These are phyloP conservation scores for Talaromyces sp. DNA, from an alignment of 2,329 filamentous ascomycete species.

Conservation along the genomic window DNA sequence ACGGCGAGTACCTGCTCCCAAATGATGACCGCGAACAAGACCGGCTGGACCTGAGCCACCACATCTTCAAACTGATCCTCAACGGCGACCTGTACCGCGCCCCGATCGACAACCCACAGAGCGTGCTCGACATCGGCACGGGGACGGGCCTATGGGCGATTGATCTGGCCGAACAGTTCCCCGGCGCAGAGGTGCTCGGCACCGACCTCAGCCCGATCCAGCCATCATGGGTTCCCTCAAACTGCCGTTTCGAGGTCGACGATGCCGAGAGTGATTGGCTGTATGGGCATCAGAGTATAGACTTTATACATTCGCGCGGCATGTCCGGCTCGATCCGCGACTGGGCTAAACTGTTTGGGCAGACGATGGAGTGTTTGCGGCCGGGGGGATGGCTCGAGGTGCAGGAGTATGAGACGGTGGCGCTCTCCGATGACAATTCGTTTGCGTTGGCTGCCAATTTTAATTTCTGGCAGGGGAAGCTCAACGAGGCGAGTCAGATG, in stretches of 20 bases:
- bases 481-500: constrained; percentile 25
- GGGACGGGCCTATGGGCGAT: constrained; percentile 39
- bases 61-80: constrained; percentile 19
- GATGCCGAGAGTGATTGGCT: constrained; percentile 28
- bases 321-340: constrained; percentile 33
- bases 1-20: constrained; percentile 26
- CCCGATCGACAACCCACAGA: constrained; percentile 18
- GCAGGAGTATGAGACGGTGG: constrained; percentile 39
- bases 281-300: constrained; percentile 28
- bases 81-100: constrained; percentile 24
- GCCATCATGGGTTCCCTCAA: constrained; percentile 34
- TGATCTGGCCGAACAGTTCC: constrained; percentile 20
- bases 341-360: constrained; percentile 30
- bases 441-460: constrained; percentile 19
- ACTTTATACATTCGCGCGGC: constrained; percentile 40
- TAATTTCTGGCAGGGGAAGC: constrained; percentile 19
- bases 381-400: constrained; percentile 45
- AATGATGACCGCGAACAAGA: constrained; percentile 33
- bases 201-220: constrained; percentile 13
- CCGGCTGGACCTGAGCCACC: constrained; percentile 28
- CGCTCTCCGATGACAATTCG: constrained; percentile 42
- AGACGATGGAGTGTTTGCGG: constrained; percentile 34
- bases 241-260: constrained; percentile 36
- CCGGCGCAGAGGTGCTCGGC: constrained; percentile 18
- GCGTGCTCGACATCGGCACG: constrained; percentile 45